phyloP scores from a whole-genome alignment of 768 basidiomycete genomes.

The Pleurotus platypus region DNA sequence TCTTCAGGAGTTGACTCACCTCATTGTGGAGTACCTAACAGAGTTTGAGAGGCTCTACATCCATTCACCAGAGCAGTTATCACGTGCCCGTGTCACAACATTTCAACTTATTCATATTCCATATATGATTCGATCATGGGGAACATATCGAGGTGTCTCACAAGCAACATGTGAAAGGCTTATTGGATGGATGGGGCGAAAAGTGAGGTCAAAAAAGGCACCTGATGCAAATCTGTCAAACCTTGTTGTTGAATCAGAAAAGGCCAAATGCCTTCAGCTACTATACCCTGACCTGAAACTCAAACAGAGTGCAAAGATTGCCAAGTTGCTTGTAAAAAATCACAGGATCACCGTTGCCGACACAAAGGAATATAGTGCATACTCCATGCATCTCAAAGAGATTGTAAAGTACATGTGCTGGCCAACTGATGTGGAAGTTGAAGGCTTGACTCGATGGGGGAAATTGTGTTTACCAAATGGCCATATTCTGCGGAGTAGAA shows the following conservation, averaged over 20 bases:
- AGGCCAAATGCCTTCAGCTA: constrained; percentile 14
- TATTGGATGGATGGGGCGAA: constrained; percentile 23
- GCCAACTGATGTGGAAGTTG: too few relatives aligned
- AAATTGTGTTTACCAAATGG: too few relatives aligned
- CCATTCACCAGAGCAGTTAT: constrained; percentile 22
- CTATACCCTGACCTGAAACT: constrained; percentile 17
- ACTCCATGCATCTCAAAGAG: too few relatives aligned
- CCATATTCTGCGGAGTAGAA: too few relatives aligned
- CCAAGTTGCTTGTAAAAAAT: too few relatives aligned
- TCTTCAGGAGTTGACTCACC: constrained; percentile 14
- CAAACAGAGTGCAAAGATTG: background rate
- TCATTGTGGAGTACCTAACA: constrained; percentile 20
- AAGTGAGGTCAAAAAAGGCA: constrained; percentile 25
- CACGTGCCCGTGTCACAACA: constrained; percentile 20
- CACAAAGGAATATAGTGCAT: too few relatives aligned
- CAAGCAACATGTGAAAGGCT: constrained; percentile 25
- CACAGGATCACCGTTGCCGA: too few relatives aligned
- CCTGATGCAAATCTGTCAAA: constrained; percentile 28
- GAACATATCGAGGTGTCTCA: constrained; percentile 26
- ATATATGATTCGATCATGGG: constrained; percentile 27
- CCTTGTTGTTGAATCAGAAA: constrained; percentile 20
- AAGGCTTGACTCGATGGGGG: too few relatives aligned
- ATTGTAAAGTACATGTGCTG: too few relatives aligned
- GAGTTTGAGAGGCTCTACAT: constrained; percentile 25
- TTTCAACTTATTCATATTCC: constrained; percentile 32